Conservation (phyloP, 495 filamentous ascomycete species). For the Aspergillus sclerotioniger region DNA sequence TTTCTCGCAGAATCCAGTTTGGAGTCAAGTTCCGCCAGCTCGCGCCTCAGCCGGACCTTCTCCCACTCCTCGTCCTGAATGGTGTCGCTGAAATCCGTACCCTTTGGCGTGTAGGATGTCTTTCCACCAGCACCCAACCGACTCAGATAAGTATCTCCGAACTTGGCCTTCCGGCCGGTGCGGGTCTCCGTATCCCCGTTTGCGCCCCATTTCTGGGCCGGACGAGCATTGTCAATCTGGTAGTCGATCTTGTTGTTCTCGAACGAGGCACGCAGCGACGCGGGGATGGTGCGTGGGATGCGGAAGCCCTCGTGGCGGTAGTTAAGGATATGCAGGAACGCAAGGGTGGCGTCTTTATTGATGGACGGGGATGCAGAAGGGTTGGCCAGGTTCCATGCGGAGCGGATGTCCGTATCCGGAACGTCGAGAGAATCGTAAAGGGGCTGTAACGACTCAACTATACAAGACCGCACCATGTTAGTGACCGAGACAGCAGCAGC, state of each 20-base stretch:
- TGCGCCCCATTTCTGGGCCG: conserved; percentile 64
- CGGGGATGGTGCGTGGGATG: conserved; percentile 88
- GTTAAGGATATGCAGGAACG: conserved; percentile 94
- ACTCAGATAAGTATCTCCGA: conserved; percentile 93
- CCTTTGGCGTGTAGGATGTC: conserved; percentile 62
- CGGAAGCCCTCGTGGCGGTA: conserved; percentile 92
- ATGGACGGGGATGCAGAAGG: conserved; percentile 74
- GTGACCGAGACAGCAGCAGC: not conserved
- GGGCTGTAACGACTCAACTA: conserved; percentile 75
- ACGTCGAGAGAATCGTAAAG: conserved; percentile 92
- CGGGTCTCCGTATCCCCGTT: conserved; percentile 68
- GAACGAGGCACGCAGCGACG: conserved; percentile 85
- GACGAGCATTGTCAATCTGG: conserved; percentile 71
- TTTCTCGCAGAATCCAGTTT: conserved; percentile 76
- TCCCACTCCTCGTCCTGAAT: conserved; percentile 89
- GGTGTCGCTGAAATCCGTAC: conserved; percentile 81
- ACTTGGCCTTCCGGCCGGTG: conserved; percentile 89
- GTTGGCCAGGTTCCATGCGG: conserved; percentile 96
- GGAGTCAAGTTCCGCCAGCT: conserved; percentile 80
- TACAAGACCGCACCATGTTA: conserved; percentile 5
- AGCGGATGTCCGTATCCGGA: conserved; percentile 89
- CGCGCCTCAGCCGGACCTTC: conserved; percentile 89
- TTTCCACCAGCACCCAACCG: conserved; percentile 84
- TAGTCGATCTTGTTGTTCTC: conserved; percentile 95
- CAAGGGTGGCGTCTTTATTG: conserved; percentile 90